phyloP scores from a whole-genome alignment of 108 stramenopile species.

The Discostella stelligeroides region DNA sequence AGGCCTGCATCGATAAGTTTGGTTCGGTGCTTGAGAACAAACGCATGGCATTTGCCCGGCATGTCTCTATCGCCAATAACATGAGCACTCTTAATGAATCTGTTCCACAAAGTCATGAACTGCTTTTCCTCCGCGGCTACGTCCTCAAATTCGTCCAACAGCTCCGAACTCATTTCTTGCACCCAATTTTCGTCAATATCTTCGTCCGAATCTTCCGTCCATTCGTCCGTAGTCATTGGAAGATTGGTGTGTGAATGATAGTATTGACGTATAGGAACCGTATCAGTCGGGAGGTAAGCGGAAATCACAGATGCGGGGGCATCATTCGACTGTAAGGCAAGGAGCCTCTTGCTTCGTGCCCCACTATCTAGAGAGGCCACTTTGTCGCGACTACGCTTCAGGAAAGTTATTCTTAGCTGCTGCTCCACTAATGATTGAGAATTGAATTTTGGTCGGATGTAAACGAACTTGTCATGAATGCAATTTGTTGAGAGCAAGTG shows the following conservation, averaged over 20 bases:
- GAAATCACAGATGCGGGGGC: slow-evolving; percentile 28
- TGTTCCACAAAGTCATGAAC: slow-evolving; percentile 66
- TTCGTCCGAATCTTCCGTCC: slow-evolving; percentile 34
- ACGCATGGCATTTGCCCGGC: slow-evolving; percentile 35
- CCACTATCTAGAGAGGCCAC: slow-evolving; percentile 12
- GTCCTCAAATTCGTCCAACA: slow-evolving; percentile 64
- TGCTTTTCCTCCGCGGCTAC: slow-evolving; percentile 51
- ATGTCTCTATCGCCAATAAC: slow-evolving; percentile 46
- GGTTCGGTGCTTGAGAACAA: slow-evolving; percentile 24
- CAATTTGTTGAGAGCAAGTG: neutral
- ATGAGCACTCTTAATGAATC: slow-evolving; percentile 43
- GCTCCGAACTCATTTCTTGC: slow-evolving; percentile 26
- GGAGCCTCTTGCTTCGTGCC: slow-evolving; percentile 15
- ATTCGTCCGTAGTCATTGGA: slow-evolving; percentile 25
- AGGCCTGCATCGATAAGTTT: slow-evolving; percentile 24
- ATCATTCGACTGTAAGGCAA: slow-evolving; percentile 17
- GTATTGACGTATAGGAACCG: slow-evolving; percentile 43
- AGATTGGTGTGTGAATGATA: slow-evolving; percentile 48
- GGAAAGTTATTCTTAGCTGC: slow-evolving; percentile 5
- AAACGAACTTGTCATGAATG: slow-evolving; percentile 13
- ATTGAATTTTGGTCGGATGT: slow-evolving; percentile 7
- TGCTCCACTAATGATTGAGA: neutral
- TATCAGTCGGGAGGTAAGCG: slow-evolving; percentile 20
- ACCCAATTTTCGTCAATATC: slow-evolving; percentile 45
- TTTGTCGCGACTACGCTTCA: slow-evolving; percentile 13